Base-by-base conservation (phyloP, 148 eudicot species). In the Rhododendron henanense region DNA sequence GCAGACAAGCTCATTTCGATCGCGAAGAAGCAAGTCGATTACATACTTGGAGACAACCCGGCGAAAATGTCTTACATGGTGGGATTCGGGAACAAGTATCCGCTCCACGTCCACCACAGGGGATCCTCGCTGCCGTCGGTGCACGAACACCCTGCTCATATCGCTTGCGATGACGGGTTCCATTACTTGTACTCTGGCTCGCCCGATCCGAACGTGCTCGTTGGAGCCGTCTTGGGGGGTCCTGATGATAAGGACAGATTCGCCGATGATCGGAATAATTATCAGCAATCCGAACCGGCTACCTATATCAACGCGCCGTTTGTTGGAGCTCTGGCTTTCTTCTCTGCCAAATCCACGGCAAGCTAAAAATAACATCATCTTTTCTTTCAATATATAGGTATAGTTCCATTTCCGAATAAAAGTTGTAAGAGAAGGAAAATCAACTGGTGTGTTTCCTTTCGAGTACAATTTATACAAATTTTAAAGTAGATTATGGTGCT, bases 301-400 rank as follows among this genome's bases (percentile, higher is more conserved):
- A 96, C 98, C 0, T 96, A 96, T 41, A 94, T 94, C 74, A 96
- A 94, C 78, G 98, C 98, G 19, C 98, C 98, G 0, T 92, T 94
- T 87, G 95, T 96, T 71, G 98, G 98, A 0, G 94, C 93, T 19
- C 84, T 89, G 4, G 96, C 98, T 77, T 96, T 92, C 90, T 96
- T 94, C 84, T 88, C 94, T n/a, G 91, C 92, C 48, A 77, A 88
- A 31, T 84, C 89, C 23, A 53, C 81, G 41, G 35, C 82, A 63
- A 61, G 35, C 73, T 81, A 1, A 81, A 5, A 41, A 41, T 81
- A 1, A 53, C 48, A 41, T 41, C 31, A 31, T 31, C 31, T 31
- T 31, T 31, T 31, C 31, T 31, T 31, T 31, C 31, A 31, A 31
- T 31, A 31, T 41, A 69, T 44, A 44, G 18, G 6, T 48, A 13